Percentiles rank a stretch among this genome's conserved stretches.
Conservation (phyloP, 2,329 filamentous ascomycete species). For the Microsporum ferrugineum region DNA sequence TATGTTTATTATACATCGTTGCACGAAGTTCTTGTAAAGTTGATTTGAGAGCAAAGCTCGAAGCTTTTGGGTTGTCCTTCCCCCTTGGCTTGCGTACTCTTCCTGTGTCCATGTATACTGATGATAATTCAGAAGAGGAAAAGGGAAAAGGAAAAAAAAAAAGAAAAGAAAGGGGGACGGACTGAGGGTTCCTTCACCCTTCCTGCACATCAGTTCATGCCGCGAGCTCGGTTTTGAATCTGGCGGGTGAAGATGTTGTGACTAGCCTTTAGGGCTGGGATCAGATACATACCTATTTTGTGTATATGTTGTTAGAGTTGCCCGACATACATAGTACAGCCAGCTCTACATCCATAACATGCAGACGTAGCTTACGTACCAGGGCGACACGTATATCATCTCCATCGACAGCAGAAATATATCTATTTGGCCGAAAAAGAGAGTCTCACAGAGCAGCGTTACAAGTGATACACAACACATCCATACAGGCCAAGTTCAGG, state of each 20-base stretch:
- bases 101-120: not conserved
- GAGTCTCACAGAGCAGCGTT: not conserved
- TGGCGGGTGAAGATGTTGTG: not conserved
- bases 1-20: not conserved
- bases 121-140: not conserved
- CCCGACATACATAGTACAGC: too few relatives aligned
- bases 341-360: too few relatives aligned
- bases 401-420: not conserved
- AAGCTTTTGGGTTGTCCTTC: conserved; percentile 1
- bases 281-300: not conserved
- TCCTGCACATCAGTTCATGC: not conserved
- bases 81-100: too few relatives aligned
- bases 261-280: not conserved
- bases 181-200: not conserved
- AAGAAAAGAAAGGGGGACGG: not conserved
- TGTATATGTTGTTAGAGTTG: too few relatives aligned
- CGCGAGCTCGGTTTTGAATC: not conserved
- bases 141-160: not conserved
- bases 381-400: not conserved
- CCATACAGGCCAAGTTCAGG: not conserved
- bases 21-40: not conserved
- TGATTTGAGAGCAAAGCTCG: conserved; percentile 1
- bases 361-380: not conserved
- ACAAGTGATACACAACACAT: not conserved
- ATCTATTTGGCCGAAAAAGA: too few relatives aligned